Base-by-base conservation (phyloP, 1,139 yeast genomes). In the Suhomyces chickasaworum region DNA sequence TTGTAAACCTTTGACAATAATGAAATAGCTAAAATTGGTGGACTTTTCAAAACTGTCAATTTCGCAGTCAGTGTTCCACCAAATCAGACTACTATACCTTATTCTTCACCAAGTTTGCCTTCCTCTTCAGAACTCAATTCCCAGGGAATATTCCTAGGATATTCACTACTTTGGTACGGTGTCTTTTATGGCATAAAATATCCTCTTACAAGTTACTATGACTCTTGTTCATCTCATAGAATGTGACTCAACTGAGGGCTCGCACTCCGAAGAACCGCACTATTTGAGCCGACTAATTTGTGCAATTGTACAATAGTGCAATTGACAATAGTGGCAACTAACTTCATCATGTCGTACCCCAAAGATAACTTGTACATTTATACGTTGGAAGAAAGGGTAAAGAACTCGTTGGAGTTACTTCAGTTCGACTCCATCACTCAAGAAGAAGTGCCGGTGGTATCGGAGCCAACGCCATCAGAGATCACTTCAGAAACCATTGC, bases 361-460 rank as follows among this genome's bases (percentile, higher is more conserved):
- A 68, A 62, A 49, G 69, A 67, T 37, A 79, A 77, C 40, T 62
- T 78, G 13, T 86, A 85, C 57, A 67, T 84, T 3, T 86, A 77
- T 57, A 75, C 74, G 40, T 62, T 86, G 16, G 65, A 78, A 0
- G 60, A 64, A 3, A 58, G 64, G 3, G 60, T 85, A 4, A 49
- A 78, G 16, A 58, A 69, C 22, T 74, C 84, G 0, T 63, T 88
- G 41, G 72, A 77, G 53, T 65, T 86, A 52, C 66, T 84, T 55
- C 74, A 73, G 52, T 85, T 85, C 58, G 88, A 83, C 58, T 69
- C 78, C 1, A 58, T 69, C 2, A 77, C 83, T 0, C 51, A 43
- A 32, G 55, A 64, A 27, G 66, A 67, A 39, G 61, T 32, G 39
- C 38, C 40, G 1, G 13, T 25, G 7, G 25, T 18, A 7, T 12